Conservation (phyloP, 176 grass and related monocot species). For the Carex parvula region DNA sequence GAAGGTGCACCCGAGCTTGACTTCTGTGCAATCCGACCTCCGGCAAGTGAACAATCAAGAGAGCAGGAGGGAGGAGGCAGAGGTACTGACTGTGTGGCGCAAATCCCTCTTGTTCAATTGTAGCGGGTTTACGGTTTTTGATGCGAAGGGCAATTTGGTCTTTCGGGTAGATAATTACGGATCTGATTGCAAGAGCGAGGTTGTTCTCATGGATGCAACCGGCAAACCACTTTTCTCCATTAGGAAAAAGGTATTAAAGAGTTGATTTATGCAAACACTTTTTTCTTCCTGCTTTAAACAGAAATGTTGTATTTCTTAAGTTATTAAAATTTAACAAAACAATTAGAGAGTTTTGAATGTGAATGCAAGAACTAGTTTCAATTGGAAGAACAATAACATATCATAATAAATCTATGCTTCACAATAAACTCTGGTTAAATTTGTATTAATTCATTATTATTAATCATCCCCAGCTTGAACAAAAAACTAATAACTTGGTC, state of each 20-base stretch:
- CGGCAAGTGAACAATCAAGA: neutral
- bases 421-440: neutral
- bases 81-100: conserved; percentile 70
- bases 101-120: conserved; percentile 79
- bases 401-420: neutral
- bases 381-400: neutral
- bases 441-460: neutral
- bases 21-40: conserved; percentile 4
- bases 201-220: conserved; percentile 58
- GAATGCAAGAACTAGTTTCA: neutral
- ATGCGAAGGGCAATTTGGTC: conserved; percentile 56
- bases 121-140: conserved; percentile 75
- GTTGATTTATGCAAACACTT: neutral
- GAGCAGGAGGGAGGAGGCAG: neutral
- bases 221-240: conserved; percentile 48
- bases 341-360: neutral
- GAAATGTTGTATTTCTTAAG: neutral
- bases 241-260: conserved; percentile 38
- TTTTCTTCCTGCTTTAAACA: neutral
- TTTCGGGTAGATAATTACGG: conserved; percentile 82
- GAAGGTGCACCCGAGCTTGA: conserved; percentile 53
- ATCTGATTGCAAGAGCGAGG: conserved; percentile 30
- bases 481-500: neutral
- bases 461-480: neutral
- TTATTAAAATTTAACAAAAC: neutral